Percentiles rank a stretch among this genome's conserved stretches.
Conservation (phyloP, 2,329 filamentous ascomycete genomes). For the Calonectria ilicicola region DNA sequence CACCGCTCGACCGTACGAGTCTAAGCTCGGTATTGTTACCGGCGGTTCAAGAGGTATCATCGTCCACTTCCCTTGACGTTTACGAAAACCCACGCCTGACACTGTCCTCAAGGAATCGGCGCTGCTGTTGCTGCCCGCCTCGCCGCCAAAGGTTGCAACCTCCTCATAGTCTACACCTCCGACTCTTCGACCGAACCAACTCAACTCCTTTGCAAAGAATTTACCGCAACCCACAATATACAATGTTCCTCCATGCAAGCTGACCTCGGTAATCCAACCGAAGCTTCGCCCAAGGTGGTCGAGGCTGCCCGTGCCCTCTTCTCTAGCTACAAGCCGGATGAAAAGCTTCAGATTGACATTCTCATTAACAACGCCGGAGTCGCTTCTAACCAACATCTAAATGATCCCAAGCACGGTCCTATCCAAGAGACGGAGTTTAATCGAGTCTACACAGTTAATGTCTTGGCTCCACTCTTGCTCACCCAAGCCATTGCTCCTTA, state of each 20-base stretch:
- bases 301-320: constrained; percentile 44
- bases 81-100: constrained; percentile 12
- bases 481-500: constrained; percentile 79
- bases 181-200: constrained; percentile 63
- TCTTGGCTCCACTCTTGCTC: constrained; percentile 82
- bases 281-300: constrained; percentile 44
- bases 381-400: constrained; percentile 72
- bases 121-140: constrained; percentile 69
- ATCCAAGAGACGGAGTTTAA: constrained; percentile 76
- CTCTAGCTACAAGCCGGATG: constrained; percentile 34
- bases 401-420: constrained; percentile 61
- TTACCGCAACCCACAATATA: constrained; percentile 57
- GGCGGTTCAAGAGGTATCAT: constrained; percentile 49
- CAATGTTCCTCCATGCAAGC: constrained; percentile 44
- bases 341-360: constrained; percentile 72
- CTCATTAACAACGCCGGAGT: constrained; percentile 89
- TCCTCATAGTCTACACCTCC: constrained; percentile 72
- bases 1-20: constrained; percentile 43
- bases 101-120: constrained; percentile 63
- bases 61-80: too few relatives aligned
- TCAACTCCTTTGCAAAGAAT: constrained; percentile 58
- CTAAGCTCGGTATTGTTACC: constrained; percentile 49
- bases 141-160: constrained; percentile 69
- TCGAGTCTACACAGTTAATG: constrained; percentile 82
- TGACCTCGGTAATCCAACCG: constrained; percentile 42